Base-by-base conservation (phyloP, 192 early-diverging fungal genomes). In the Mortierella antarctica region DNA sequence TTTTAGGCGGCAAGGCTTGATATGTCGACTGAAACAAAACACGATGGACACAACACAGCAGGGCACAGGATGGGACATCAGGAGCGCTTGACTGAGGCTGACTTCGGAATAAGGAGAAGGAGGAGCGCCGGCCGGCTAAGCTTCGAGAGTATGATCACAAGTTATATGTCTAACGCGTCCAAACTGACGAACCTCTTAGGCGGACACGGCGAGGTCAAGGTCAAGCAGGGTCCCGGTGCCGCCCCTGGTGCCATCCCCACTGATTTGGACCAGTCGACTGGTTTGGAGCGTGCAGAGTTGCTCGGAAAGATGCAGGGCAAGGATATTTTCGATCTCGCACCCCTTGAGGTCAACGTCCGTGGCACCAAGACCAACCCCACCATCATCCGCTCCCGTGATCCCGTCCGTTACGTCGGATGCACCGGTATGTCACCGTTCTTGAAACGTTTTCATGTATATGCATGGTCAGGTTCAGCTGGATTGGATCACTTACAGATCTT, bases 221-320 rank as follows among this genome's bases (percentile, higher is more conserved):
- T 80, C 44, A 60, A 58, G 39, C 77, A 80, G 65, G 93, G 93
- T 46, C 89, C 93, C 48, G 94, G 91, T 64, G 88, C 87, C 47
- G 82, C 85, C 46, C 84, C 92, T 56, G 96, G 94, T 67, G 87
- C 88, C 81, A 86, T 91, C 21, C 89, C 92, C 39, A 95, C 95
- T 71, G 93, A 96, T 82, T 88, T 93, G 83, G 95, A 98, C 70
- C 89, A 98, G 71, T 85, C 95, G 64, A 93, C 96, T 59, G 97
- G 98, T 86, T 80, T 90, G 67, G 95, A 97, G 86, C 96, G 97
- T 83, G 87, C 88, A 74, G 96, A 99, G 89, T 88, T 92, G 69
- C 84, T 99, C 65, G 88, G 90, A 54, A 89, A 89, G 61, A 83
- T 98, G 63, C 90, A 93, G 68, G 96, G 96, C 82, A 91, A 94